Evolutionary conservation across 257 asterid species (phyloP).

Genomic region (Solanum boliviense): DNA sequence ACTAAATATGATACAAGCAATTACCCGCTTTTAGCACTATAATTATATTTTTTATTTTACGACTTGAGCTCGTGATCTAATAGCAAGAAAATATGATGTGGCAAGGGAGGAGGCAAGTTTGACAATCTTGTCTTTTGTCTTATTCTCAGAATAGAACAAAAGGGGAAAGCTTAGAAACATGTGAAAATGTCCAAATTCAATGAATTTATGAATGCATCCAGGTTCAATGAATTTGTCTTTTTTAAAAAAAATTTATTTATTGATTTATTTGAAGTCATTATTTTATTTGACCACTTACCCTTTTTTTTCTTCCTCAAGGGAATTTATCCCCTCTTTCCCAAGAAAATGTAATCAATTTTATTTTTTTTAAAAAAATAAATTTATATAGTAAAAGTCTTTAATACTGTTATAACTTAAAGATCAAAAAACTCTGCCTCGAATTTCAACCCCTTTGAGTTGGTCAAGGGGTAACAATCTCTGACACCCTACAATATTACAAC

Average conservation of each 20-base stretch:
- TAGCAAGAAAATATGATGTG: not conserved
- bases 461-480: not conserved
- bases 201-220: not conserved
- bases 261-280: not conserved
- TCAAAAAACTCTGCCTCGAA: fast-evolving
- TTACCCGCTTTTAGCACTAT: fast-evolving
- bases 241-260: not conserved
- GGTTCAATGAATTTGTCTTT: not conserved
- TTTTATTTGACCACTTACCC: not conserved
- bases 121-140: not conserved
- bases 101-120: not conserved
- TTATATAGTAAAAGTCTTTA: not conserved
- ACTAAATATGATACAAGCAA: not conserved
- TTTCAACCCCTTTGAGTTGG: not conserved
- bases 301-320: not conserved
- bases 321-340: not conserved
- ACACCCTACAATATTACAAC: not conserved
- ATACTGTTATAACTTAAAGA: not conserved
- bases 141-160: not conserved
- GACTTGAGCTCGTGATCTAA: not conserved
- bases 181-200: not conserved
- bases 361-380: too few relatives aligned
- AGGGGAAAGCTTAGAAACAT: not conserved
- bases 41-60: not conserved
- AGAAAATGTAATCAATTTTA: not conserved